Percentiles rank a stretch among this genome's conserved stretches.
Conservation (phyloP, 768 basidiomycete species). For the Hericium rajendrae region DNA sequence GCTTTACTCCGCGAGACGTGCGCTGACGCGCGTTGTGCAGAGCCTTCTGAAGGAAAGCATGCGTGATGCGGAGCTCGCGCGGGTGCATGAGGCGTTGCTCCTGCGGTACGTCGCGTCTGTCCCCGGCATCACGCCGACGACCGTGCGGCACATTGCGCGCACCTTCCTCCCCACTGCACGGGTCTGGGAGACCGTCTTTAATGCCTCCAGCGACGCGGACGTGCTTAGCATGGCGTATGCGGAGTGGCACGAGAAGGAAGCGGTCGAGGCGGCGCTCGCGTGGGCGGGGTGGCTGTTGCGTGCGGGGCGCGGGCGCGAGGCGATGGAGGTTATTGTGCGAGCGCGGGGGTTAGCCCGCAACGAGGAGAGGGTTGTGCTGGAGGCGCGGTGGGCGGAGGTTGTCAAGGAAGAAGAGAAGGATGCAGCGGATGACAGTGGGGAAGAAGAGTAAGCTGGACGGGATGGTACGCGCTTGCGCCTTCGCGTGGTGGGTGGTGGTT, state of each 20-base stretch:
- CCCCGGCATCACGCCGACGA: slow-evolving; percentile 14
- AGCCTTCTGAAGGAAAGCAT: slow-evolving; percentile 9
- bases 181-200: slow-evolving; percentile 38
- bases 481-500: background rate
- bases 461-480: background rate
- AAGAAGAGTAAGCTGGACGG: background rate
- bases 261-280: slow-evolving; percentile 27
- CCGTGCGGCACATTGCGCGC: slow-evolving; percentile 31
- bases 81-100: slow-evolving; percentile 38
- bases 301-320: slow-evolving; percentile 31
- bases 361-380: slow-evolving; percentile 24
- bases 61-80: slow-evolving; percentile 4
- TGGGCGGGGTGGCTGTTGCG: slow-evolving; percentile 41
- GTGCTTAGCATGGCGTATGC: slow-evolving; percentile 31
- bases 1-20: background rate
- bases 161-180: slow-evolving; percentile 32
- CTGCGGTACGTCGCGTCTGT: slow-evolving; percentile 28
- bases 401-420: slow-evolving; percentile 3
- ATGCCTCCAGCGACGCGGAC: slow-evolving; percentile 14
- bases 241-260: slow-evolving; percentile 32
- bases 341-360: slow-evolving; percentile 20
- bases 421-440: background rate
- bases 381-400: slow-evolving; percentile 25
- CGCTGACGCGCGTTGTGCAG: background rate
- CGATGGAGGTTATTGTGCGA: slow-evolving; percentile 27